phyloP scores from a whole-genome alignment of 805 yeast species.

The Candida germanica region DNA sequence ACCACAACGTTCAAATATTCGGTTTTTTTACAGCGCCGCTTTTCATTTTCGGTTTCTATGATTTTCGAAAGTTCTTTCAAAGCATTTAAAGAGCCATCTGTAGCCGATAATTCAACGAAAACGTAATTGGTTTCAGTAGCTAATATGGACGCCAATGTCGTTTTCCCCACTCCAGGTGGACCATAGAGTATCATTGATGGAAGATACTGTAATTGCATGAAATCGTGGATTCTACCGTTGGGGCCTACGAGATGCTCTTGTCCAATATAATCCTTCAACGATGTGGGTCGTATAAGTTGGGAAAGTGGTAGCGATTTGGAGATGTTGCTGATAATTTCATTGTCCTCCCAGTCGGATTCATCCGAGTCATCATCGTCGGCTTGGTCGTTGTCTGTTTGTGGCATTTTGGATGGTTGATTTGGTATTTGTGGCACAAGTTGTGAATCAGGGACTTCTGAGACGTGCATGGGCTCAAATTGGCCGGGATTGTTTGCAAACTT shows the following conservation, averaged over 20 bases:
- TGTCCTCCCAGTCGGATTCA: too few species aligned
- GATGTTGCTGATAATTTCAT: too few species aligned
- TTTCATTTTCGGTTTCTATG: constrained; percentile 43
- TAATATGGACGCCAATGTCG: constrained; percentile 73
- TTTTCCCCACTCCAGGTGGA: constrained; percentile 94
- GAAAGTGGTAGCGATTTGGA: constrained; percentile 9
- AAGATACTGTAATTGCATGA: constrained; percentile 57
- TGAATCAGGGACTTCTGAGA: too few species aligned
- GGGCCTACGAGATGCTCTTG: constrained; percentile 73
- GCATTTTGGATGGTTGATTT: too few species aligned
- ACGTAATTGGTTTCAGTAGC: constrained; percentile 52
- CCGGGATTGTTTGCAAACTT: too few species aligned
- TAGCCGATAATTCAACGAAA: constrained; percentile 82
- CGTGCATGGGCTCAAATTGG: too few species aligned
- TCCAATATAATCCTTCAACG: constrained; percentile 72
- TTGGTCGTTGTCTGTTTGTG: too few species aligned
- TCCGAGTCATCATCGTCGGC: too few species aligned
- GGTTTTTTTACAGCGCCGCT: constrained; percentile 42
- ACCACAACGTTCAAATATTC: constrained; percentile 40
- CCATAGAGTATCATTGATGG: constrained; percentile 95
- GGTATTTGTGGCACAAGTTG: too few species aligned
- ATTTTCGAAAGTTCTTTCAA: constrained; percentile 56
- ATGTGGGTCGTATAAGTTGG: constrained; percentile 63
- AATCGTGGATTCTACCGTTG: constrained; percentile 63
- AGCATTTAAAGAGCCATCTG: constrained; percentile 65